Conservation (phyloP, 2,329 filamentous ascomycete genomes). For the Dactylellina haptotyla region DNA sequence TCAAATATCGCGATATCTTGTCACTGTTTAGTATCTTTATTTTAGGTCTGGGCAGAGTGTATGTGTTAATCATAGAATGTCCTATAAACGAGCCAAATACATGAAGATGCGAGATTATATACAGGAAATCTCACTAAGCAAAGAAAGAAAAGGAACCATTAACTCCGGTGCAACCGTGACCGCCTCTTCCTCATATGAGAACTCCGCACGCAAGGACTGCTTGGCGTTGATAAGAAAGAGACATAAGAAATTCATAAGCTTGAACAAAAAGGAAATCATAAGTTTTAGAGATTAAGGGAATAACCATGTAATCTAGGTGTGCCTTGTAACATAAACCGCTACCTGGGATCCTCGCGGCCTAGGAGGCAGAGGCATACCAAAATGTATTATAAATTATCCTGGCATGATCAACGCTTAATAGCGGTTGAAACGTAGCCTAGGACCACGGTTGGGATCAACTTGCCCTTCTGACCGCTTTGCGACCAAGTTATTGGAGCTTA, state of each 20-base stretch:
- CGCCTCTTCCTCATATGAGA: background rate
- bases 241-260: too few relatives aligned
- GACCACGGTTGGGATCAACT: background rate
- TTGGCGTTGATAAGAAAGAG: background rate
- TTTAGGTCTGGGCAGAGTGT: too few relatives aligned
- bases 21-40: too few relatives aligned
- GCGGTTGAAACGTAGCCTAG: conserved; percentile 1
- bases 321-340: too few relatives aligned
- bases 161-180: background rate
- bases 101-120: conserved; percentile 8
- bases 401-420: background rate
- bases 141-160: background rate
- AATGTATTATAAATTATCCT: too few relatives aligned
- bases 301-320: too few relatives aligned
- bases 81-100: background rate
- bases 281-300: too few relatives aligned
- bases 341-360: too few relatives aligned
- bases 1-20: too few relatives aligned
- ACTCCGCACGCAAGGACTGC: background rate
- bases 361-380: too few relatives aligned
- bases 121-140: background rate
- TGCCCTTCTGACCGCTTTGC: background rate
- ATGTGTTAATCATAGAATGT: too few relatives aligned
- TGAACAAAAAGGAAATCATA: background rate
- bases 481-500: background rate